Evolutionary conservation across 441 rosid genomes (phyloP), one percentile per base, ranked within the genome.

Genomic region (Viola pubescens): DNA sequence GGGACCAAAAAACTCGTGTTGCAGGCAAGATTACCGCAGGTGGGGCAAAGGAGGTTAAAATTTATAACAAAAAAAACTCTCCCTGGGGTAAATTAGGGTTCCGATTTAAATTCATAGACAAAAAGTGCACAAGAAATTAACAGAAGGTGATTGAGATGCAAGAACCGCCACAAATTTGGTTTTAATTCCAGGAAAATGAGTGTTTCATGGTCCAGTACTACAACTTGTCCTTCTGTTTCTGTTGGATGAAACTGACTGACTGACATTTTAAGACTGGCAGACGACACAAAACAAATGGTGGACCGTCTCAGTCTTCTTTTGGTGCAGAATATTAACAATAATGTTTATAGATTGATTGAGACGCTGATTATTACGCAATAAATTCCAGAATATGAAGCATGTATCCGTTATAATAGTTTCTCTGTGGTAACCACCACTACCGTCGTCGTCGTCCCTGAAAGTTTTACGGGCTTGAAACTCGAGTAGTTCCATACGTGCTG

Each of bases 281-380:
- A 54, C 59, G 59, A 63, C 73, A 47, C 19, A 51, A 67, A 54
- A 60, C 70, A 54, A 42, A 42, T 12, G 56, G 76, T 67, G 83
- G 81, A 70, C 81, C 74, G 40, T 46, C 61, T 65, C n/a, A 4
- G 79, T 26, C 59, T 43, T 59, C 72, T 66, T 62, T 74, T 26
- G 45, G 61, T 50, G 52, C 60, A 53, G 52, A 65, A 51, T 26
- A 47, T 51, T 56, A 58, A 26, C 2, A 26, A 26, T 26, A 26
- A 26, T 26, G 34, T 26, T 26, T 37, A 34, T 12, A 54, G 14
- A 13, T 63, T 57, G 79, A 76, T 73, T 7, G 40, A 37, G 79
- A 73, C 75, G 11, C 13, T 51, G 69, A 64, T 74, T 65, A 71
- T 70, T 72, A 45, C n/a, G 55, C 34, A 37, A 55, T 34, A 48